These are phyloP conservation scores for Phylloporus gajari DNA, from an alignment of 1,284 basidiomycete species.

Conservation along the genomic window DNA sequence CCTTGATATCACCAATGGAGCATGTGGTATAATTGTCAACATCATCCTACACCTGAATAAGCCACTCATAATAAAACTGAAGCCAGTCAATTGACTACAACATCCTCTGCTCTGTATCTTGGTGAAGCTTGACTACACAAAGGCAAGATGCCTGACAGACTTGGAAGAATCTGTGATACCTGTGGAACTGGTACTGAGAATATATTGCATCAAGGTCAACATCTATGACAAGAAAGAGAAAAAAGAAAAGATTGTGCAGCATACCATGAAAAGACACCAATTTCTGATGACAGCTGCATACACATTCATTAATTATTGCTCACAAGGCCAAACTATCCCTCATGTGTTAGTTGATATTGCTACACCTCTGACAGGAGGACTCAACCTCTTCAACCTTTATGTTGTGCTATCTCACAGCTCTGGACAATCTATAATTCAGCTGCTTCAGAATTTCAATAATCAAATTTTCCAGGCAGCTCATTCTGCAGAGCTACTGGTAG, in stretches of 20 bases:
- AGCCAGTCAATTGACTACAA: not conserved
- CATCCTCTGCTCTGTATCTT: not conserved
- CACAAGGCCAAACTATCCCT: not conserved
- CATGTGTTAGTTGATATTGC: not conserved
- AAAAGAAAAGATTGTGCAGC: not conserved
- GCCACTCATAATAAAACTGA: not conserved
- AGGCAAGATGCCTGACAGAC: not conserved
- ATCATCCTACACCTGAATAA: not conserved
- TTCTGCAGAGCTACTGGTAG: not conserved
- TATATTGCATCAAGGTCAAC: not conserved
- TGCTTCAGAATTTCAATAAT: not conserved
- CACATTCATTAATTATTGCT: not conserved
- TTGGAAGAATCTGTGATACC: not conserved
- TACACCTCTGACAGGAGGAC: not conserved
- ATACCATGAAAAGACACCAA: not conserved
- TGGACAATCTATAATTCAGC: not conserved
- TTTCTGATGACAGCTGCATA: not conserved
- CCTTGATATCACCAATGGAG: conserved; percentile 15
- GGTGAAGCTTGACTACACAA: not conserved
- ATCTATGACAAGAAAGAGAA: no score
- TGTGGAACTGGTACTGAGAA: not conserved
- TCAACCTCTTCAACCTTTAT: not conserved
- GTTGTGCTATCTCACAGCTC: not conserved
- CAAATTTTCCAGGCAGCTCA: not conserved
- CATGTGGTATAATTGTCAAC: not conserved